Conservation (phyloP, 768 basidiomycete species). For the Lactarius psammicola region DNA sequence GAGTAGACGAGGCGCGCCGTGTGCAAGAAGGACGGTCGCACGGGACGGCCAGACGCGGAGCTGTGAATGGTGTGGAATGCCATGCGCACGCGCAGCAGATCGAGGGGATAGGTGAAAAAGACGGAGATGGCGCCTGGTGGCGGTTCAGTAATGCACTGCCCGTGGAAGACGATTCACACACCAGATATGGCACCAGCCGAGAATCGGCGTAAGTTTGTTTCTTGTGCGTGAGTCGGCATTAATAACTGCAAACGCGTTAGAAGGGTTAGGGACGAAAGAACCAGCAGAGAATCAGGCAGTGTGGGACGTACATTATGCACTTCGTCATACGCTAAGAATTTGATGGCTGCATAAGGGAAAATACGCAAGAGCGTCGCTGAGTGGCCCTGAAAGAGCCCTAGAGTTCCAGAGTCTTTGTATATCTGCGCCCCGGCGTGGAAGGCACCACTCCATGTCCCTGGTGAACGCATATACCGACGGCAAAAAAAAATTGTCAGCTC, state of each 20-base stretch:
- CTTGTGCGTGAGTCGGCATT: constrained; percentile 77
- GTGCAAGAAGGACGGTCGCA: constrained; percentile 49
- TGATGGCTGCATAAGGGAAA: constrained; percentile 96
- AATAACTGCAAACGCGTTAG: constrained; percentile 51
- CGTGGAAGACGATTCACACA: constrained; percentile 36
- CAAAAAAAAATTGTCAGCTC: background rate
- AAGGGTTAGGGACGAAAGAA: background rate
- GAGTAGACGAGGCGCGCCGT: constrained; percentile 67
- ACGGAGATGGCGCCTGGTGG: constrained; percentile 76
- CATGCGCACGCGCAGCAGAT: constrained; percentile 92
- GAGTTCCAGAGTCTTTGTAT: constrained; percentile 60
- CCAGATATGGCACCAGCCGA: constrained; percentile 86
- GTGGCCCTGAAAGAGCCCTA: constrained; percentile 93
- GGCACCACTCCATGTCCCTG: constrained; percentile 87
- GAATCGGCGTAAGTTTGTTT: constrained; percentile 81
- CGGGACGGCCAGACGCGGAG: constrained; percentile 15
- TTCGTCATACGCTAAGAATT: constrained; percentile 95
- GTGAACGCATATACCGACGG: background rate
- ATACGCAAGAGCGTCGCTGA: constrained; percentile 91
- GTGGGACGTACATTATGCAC: constrained; percentile 60
- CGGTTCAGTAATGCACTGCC: background rate
- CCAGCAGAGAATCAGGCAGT: background rate
- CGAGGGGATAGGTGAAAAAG: constrained; percentile 91
- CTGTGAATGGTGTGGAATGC: constrained; percentile 69
- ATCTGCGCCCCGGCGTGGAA: constrained; percentile 75